Percentiles rank a stretch among this genome's conserved stretches.
Conservation (phyloP, 2,329 filamentous ascomycete species). For the Mollisia scopiformis region DNA sequence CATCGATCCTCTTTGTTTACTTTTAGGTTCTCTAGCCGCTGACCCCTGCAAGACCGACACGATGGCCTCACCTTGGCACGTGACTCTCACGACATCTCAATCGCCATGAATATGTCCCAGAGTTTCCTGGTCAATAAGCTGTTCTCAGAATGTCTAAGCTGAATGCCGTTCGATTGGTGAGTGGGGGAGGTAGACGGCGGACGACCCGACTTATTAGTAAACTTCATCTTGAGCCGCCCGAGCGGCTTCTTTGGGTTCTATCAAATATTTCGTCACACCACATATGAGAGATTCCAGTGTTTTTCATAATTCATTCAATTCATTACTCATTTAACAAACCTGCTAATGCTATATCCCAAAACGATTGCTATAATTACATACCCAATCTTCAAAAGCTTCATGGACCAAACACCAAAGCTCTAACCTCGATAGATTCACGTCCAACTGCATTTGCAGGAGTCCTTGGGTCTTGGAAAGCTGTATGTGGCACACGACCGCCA, state of each 20-base stretch:
- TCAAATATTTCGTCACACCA: not conserved
- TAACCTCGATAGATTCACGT: slow-evolving; percentile 88
- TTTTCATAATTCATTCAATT: not conserved
- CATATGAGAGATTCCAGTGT: not conserved
- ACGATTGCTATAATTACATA: not conserved
- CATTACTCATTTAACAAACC: not conserved
- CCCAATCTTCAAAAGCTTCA: slow-evolving; percentile 9
- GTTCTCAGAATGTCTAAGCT: no score
- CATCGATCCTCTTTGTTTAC: not conserved
- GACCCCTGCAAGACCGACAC: no score
- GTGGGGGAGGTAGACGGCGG: no score
- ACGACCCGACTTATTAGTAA: no score
- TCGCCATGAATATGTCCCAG: no score
- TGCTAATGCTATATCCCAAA: not conserved
- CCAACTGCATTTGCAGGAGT: slow-evolving; percentile 70
- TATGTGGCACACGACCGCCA: slow-evolving; percentile 52
- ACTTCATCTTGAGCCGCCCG: no score
- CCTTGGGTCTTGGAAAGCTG: slow-evolving; percentile 75
- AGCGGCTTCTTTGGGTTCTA: no score
- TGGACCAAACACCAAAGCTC: slow-evolving; percentile 78
- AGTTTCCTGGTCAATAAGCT: no score
- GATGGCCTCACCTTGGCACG: no score
- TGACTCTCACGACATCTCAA: no score
- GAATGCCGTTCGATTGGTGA: no score
- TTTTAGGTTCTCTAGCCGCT: not conserved